Percentiles rank a stretch among this genome's conserved stretches.
phyloP scores from a whole-genome alignment of 2,329 filamentous ascomycete genomes.

The Samsoniella hepiali region DNA sequence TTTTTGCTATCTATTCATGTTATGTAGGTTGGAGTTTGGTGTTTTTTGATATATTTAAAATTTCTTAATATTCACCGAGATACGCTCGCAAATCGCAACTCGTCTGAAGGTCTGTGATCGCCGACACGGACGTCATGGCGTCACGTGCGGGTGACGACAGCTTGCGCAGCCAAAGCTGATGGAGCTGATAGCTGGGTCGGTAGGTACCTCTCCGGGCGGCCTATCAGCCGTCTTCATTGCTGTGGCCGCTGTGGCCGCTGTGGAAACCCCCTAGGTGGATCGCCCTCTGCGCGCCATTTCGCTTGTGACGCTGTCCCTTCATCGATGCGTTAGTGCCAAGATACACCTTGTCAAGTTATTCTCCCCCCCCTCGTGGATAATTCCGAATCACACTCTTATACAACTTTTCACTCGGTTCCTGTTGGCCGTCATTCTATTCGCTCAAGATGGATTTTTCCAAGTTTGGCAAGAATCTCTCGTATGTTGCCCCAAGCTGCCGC shows the following conservation, averaged over 20 bases:
- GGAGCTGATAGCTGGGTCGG: not conserved
- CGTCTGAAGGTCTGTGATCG: not conserved
- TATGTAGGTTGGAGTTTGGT: not conserved
- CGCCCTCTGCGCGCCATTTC: constrained; percentile 25
- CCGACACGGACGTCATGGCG: not conserved
- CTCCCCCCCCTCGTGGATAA: not conserved
- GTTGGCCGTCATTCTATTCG: constrained; percentile 14
- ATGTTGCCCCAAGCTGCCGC: constrained; percentile 28
- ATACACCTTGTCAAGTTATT: not conserved
- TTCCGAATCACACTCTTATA: not conserved
- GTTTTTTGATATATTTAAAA: not conserved
- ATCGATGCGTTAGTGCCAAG: not conserved
- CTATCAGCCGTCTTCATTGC: not conserved
- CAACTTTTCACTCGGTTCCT: constrained; percentile 18
- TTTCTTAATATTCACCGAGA: not conserved
- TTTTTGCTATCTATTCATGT: not conserved
- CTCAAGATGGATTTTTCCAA: constrained; percentile 57
- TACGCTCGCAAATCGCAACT: not conserved
- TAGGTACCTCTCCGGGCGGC: not conserved
- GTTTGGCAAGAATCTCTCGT: constrained; percentile 56
- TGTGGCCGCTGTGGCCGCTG: constrained; percentile 11
- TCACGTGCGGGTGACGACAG: constrained; percentile 16
- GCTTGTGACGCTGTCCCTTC: constrained; percentile 32
- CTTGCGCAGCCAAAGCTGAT: not conserved
- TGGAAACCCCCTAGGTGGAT: constrained; percentile 23